A percentile compares a stretch with the other conserved stretches of the same genome.
phyloP scores from a whole-genome alignment of 1,284 basidiomycete species.

The Heimioporus retisporus region DNA sequence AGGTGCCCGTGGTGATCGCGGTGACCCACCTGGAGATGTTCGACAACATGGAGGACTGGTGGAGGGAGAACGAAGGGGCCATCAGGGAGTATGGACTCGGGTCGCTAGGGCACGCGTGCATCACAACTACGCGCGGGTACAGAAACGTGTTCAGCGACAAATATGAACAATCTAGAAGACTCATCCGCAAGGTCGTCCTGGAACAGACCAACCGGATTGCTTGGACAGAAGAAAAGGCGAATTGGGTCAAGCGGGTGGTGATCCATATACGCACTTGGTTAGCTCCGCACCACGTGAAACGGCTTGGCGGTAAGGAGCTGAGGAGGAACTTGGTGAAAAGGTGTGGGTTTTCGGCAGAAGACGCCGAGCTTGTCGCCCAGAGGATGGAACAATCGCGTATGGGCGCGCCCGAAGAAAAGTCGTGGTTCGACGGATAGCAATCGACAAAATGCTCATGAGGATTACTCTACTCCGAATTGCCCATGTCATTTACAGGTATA shows the following conservation, averaged over 20 bases:
- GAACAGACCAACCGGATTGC: slow-evolving; percentile 24
- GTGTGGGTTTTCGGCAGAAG: slow-evolving; percentile 35
- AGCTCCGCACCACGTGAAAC: slow-evolving; percentile 22
- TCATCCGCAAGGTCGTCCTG: slow-evolving; percentile 30
- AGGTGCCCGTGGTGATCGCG: slow-evolving; percentile 47
- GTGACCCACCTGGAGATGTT: slow-evolving; percentile 51
- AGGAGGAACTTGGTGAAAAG: slow-evolving; percentile 31
- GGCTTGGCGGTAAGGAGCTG: slow-evolving; percentile 23
- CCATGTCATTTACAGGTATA: neutral
- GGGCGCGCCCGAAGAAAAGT: slow-evolving; percentile 15
- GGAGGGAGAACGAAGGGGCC: slow-evolving; percentile 35
- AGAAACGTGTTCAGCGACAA: slow-evolving; percentile 29
- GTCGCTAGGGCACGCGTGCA: slow-evolving; percentile 35
- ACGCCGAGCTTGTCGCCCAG: slow-evolving; percentile 29
- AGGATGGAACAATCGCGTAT: slow-evolving; percentile 31
- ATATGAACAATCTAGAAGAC: slow-evolving; percentile 30
- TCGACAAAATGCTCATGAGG: neutral
- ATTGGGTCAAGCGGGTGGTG: slow-evolving; percentile 38
- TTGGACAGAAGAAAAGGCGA: slow-evolving; percentile 39
- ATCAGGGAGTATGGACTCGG: slow-evolving; percentile 36
- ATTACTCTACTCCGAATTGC: neutral
- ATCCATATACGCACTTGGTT: slow-evolving; percentile 38
- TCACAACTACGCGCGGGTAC: slow-evolving; percentile 41
- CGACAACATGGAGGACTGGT: slow-evolving; percentile 43
- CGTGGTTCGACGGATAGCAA: slow-evolving; percentile 31